These are phyloP conservation scores for Arthrobotrys conoides DNA, from an alignment of 2,329 filamentous ascomycete species.

Conservation along the genomic window DNA sequence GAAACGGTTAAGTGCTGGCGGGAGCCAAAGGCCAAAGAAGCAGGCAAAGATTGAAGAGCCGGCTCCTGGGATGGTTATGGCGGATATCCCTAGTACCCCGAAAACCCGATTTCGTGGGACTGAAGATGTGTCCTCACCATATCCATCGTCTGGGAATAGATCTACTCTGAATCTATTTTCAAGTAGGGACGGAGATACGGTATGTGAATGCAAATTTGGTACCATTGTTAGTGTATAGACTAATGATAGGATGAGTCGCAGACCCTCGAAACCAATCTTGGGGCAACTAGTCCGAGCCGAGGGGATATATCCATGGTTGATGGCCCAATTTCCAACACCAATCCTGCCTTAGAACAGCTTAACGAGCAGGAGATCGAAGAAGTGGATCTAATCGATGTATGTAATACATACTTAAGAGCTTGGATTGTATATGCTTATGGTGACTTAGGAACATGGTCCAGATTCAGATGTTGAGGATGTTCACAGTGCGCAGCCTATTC, in stretches of 20 bases:
- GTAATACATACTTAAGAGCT: neutral
- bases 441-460: conserved; percentile 50
- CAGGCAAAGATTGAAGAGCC: conserved; percentile 41
- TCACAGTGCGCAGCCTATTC: neutral
- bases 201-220: neutral
- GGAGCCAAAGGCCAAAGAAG: conserved; percentile 40
- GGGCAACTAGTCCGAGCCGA: conserved; percentile 2
- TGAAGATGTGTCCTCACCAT: neutral
- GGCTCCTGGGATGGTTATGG: neutral
- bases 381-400: conserved; percentile 52
- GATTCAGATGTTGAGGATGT: conserved; percentile 44
- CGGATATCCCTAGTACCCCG: neutral
- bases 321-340: neutral
- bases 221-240: neutral
- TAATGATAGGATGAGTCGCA: neutral
- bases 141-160: conserved; percentile 4
- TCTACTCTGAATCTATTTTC: neutral
- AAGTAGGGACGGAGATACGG: neutral
- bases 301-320: neutral
- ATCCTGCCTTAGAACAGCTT: neutral
- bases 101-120: neutral
- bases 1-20: conserved; percentile 50
- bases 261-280: neutral
- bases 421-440: neutral
- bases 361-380: conserved; percentile 4